Percentiles rank a stretch among this genome's conserved stretches.
These are phyloP conservation scores for Xylaria sp. DNA, from an alignment of 2,329 filamentous ascomycete species.

Conservation along the genomic window DNA sequence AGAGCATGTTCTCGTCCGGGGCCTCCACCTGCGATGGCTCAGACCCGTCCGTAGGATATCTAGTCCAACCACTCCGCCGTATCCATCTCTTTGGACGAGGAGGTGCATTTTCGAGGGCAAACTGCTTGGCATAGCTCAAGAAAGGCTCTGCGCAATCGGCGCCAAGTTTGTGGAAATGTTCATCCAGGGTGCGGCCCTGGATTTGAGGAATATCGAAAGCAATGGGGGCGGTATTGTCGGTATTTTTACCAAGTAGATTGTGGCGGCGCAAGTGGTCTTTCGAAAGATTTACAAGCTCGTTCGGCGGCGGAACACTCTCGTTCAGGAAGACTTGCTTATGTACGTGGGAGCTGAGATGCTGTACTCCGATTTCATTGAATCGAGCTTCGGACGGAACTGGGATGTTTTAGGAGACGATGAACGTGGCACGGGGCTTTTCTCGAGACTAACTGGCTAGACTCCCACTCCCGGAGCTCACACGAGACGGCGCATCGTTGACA, in stretches of 20 bases:
- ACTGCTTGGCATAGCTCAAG: slow-evolving; percentile 77
- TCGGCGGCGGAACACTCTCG: slow-evolving; percentile 65
- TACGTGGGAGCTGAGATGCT: slow-evolving; percentile 87
- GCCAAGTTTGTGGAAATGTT: slow-evolving; percentile 92
- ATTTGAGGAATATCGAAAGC: slow-evolving; percentile 86
- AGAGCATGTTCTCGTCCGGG: slow-evolving; percentile 83
- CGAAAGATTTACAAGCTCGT: slow-evolving; percentile 81
- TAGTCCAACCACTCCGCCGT: slow-evolving; percentile 88
- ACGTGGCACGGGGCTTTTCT: slow-evolving; percentile 7
- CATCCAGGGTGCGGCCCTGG: slow-evolving; percentile 83
- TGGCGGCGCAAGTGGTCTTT: slow-evolving; percentile 85
- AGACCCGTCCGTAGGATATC: slow-evolving; percentile 78
- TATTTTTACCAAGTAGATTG: slow-evolving; percentile 89
- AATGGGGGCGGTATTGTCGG: slow-evolving; percentile 78
- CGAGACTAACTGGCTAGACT: slow-evolving; percentile 56
- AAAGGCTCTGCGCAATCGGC: slow-evolving; percentile 89
- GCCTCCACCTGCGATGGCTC: slow-evolving; percentile 74
- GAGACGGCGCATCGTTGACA: slow-evolving; percentile 33
- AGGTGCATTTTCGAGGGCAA: slow-evolving; percentile 70
- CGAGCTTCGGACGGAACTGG: slow-evolving; percentile 68
- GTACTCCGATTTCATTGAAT: slow-evolving; percentile 92
- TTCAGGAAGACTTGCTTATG: slow-evolving; percentile 83
- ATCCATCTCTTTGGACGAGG: slow-evolving; percentile 77
- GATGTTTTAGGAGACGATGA: slow-evolving; percentile 35
- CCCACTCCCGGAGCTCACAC: slow-evolving; percentile 40